Percentiles rank a stretch among this genome's conserved stretches.
Conservation (phyloP, 192 early-diverging fungal species). For the Phlyctochytrium bullatum region DNA sequence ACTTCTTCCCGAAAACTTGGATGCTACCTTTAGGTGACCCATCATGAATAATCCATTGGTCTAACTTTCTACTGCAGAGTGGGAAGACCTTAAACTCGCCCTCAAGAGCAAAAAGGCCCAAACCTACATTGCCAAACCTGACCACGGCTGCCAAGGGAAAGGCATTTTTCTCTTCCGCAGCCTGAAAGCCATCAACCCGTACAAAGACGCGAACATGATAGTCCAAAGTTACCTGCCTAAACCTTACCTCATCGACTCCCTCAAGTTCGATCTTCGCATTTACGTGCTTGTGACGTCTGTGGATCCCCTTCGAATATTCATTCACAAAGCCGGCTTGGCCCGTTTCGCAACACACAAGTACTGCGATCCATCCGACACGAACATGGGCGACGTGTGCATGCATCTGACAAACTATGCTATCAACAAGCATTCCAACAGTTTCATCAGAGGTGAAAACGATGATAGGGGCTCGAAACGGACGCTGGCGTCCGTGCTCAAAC, state of each 20-base stretch:
- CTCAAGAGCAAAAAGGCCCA: slow-evolving; percentile 13
- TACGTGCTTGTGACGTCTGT: slow-evolving; percentile 59
- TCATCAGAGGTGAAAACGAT: slow-evolving; percentile 29
- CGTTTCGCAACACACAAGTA: slow-evolving; percentile 58
- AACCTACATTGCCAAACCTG: slow-evolving; percentile 57
- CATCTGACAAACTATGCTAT: slow-evolving; percentile 67
- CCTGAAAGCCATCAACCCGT: slow-evolving; percentile 21
- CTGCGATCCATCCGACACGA: slow-evolving; percentile 33
- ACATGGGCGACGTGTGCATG: slow-evolving; percentile 52
- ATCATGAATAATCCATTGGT: too few species aligned
- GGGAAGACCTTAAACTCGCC: slow-evolving; percentile 35
- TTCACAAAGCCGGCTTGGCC: slow-evolving; percentile 58
- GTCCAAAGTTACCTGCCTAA: slow-evolving; percentile 46
- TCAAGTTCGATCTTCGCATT: slow-evolving; percentile 61
- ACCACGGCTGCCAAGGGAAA: slow-evolving; percentile 56
- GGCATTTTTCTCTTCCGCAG: slow-evolving; percentile 40
- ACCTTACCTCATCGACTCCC: slow-evolving; percentile 52
- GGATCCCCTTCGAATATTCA: slow-evolving; percentile 54
- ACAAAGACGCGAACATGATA: slow-evolving; percentile 35
- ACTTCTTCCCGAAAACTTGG: slow-evolving; percentile 58
- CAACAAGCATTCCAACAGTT: slow-evolving; percentile 54
- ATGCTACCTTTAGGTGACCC: slow-evolving; percentile 45
- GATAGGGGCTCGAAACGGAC: slow-evolving; percentile 43
- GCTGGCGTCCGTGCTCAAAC: slow-evolving; percentile 36
- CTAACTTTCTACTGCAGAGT: too few species aligned